Evolutionary conservation across 1,284 basidiomycete species (phyloP).

Genomic region (Testicularia cyperi): DNA sequence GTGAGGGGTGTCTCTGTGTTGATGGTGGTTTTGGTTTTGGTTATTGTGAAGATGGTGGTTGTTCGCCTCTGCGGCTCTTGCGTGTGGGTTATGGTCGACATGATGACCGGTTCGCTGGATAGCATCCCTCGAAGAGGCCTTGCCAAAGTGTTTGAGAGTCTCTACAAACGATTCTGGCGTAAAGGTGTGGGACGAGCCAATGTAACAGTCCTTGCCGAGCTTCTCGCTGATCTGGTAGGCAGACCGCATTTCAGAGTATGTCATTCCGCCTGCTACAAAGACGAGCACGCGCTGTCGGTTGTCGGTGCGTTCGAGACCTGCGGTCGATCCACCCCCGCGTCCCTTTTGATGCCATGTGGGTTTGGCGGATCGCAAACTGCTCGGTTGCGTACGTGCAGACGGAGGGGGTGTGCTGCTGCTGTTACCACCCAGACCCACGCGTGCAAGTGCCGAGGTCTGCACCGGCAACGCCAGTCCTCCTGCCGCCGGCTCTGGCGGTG

Average conservation of each 20-base stretch:
- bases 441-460: slow-evolving; percentile 29
- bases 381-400: slow-evolving; percentile 15
- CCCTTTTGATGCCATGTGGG: slow-evolving; percentile 52
- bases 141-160: slow-evolving; percentile 69
- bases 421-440: slow-evolving; percentile 17
- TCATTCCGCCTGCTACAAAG: slow-evolving; percentile 93
- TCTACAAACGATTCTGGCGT: slow-evolving; percentile 83
- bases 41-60: neutral
- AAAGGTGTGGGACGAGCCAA: slow-evolving; percentile 85
- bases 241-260: slow-evolving; percentile 89
- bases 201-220: slow-evolving; percentile 83
- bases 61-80: neutral
- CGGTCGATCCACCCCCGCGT: slow-evolving; percentile 12
- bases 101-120: neutral
- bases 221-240: slow-evolving; percentile 76
- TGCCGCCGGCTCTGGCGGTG: slow-evolving; percentile 66
- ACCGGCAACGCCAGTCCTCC: slow-evolving; percentile 9
- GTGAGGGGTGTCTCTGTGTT: slow-evolving; percentile 1
- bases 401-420: neutral
- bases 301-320: slow-evolving; percentile 59
- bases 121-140: slow-evolving; percentile 28
- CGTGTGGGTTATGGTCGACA: neutral
- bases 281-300: slow-evolving; percentile 80
- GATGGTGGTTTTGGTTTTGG: slow-evolving; percentile 4
- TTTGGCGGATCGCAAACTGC: slow-evolving; percentile 44